A percentile compares a stretch with the other conserved stretches of the same genome.
phyloP scores from a whole-genome alignment of 2,329 filamentous ascomycete genomes.

The Lachnellula arida region DNA sequence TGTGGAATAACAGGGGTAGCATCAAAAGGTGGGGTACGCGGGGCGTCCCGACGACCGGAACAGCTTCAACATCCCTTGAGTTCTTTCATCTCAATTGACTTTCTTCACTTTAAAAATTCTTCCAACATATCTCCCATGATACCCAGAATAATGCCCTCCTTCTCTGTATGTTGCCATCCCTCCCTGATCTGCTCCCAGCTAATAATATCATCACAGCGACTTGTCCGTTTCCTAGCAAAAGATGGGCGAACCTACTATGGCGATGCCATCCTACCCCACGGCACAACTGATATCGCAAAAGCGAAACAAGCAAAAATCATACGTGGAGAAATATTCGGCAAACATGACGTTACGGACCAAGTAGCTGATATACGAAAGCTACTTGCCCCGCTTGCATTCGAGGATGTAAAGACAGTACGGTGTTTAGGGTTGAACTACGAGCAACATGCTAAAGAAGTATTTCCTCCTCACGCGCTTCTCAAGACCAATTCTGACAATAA shows the following conservation, averaged over 20 bases:
- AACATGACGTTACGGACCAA: conserved; percentile 59
- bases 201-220: conserved; percentile 44
- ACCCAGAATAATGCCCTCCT: conserved; percentile 36
- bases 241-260: conserved; percentile 69
- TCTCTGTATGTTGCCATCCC: conserved; percentile 38
- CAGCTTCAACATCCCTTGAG: no score
- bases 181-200: background rate
- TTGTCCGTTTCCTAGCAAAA: conserved; percentile 68
- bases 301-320: conserved; percentile 58
- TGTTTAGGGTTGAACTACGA: conserved; percentile 70
- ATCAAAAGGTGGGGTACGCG: background rate
- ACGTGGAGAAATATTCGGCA: conserved; percentile 60
- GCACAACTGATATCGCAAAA: conserved; percentile 56
- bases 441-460: conserved; percentile 64
- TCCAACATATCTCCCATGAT: background rate
- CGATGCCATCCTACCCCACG: conserved; percentile 63
- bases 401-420: conserved; percentile 61
- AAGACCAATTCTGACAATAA: background rate
- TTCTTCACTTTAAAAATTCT: background rate
- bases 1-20: background rate
- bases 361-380: conserved; percentile 51
- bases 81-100: background rate
- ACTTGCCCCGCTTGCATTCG: conserved; percentile 58
- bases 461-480: no score
- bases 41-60: background rate